Conservation (phyloP, 2,329 filamentous ascomycete genomes). For the Fusarium compactum region DNA sequence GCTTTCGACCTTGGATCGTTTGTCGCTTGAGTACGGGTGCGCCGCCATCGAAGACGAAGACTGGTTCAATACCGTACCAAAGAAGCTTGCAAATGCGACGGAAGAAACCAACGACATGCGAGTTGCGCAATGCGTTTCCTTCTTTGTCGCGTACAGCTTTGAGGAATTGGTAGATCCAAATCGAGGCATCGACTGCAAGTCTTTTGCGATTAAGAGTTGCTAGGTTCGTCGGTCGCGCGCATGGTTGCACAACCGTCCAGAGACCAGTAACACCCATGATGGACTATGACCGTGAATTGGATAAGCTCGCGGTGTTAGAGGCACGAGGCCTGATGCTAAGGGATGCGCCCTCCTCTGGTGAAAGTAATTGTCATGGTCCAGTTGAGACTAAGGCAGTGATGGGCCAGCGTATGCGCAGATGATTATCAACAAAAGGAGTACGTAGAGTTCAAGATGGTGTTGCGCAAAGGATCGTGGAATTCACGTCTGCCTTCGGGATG, state of each 20-base stretch:
- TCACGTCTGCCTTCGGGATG: slow-evolving; percentile 18
- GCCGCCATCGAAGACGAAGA: slow-evolving; percentile 98
- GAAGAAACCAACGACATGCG: slow-evolving; percentile 97
- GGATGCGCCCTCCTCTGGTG: slow-evolving; percentile 38
- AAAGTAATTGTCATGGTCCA: slow-evolving; percentile 28
- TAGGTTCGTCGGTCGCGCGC: slow-evolving; percentile 94
- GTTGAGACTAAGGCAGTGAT: neutral
- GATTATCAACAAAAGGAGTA: neutral
- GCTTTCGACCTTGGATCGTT: slow-evolving; percentile 84
- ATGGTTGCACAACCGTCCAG: slow-evolving; percentile 96
- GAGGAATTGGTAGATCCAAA: slow-evolving; percentile 99
- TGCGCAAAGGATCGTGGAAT: neutral
- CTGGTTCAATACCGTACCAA: slow-evolving; percentile 94
- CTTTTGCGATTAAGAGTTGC: slow-evolving; percentile 96
- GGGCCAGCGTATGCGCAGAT: neutral
- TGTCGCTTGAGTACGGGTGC: slow-evolving; percentile 91
- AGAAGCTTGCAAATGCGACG: slow-evolving; percentile 97
- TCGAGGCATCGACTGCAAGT: slow-evolving; percentile 95
- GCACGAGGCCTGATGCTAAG: slow-evolving; percentile 25
- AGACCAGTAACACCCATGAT: slow-evolving; percentile 97
- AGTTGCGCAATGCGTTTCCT: slow-evolving; percentile 94
- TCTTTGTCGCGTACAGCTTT: slow-evolving; percentile 99
- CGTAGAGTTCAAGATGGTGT: neutral
- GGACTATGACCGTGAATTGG: slow-evolving; percentile 28
- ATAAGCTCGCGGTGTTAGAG: slow-evolving; percentile 5